These are phyloP conservation scores for Podospora appendiculata DNA, from an alignment of 495 filamentous ascomycete species.

Conservation along the genomic window DNA sequence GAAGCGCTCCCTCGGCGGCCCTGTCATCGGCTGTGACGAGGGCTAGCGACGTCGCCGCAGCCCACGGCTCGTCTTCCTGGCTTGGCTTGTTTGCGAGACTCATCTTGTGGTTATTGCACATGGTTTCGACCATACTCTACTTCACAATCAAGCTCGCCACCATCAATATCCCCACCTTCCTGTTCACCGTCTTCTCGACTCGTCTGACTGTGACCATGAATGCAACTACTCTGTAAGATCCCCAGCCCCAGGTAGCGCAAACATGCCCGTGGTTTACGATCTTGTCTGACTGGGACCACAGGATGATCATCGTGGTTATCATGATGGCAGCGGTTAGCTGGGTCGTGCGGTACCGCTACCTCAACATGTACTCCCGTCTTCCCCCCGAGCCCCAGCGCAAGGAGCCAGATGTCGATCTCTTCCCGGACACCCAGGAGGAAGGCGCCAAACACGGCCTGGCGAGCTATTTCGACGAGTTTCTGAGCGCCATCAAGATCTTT, in stretches of 20 bases:
- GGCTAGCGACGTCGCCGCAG: conserved; percentile 29
- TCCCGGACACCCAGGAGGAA: conserved; percentile 84
- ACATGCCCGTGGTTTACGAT: background rate
- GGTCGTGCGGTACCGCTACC: conserved; percentile 86
- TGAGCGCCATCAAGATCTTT: conserved; percentile 99
- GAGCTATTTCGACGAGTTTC: conserved; percentile 94
- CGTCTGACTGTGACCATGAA: conserved; percentile 97
- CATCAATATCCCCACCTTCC: conserved; percentile 79
- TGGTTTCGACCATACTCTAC: conserved; percentile 71
- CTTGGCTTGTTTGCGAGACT: conserved; percentile 37
- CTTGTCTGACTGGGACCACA: conserved; percentile 19
- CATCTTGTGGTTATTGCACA: conserved; percentile 47
- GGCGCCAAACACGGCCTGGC: conserved; percentile 84
- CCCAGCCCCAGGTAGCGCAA: background rate
- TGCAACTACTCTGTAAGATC: conserved; percentile 78
- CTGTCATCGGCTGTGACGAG: conserved; percentile 26
- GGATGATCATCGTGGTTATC: conserved; percentile 67
- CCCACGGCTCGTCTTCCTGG: conserved; percentile 37
- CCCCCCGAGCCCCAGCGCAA: conserved; percentile 93
- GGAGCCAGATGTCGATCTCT: conserved; percentile 89
- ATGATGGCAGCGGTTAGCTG: conserved; percentile 78
- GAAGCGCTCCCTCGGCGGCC: conserved; percentile 10
- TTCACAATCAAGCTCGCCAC: conserved; percentile 79
- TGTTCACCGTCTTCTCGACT: conserved; percentile 93
- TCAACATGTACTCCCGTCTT: conserved; percentile 91